Conservation (phyloP, 106 monocot genomes). For the Dioscorea zingiberensis region DNA sequence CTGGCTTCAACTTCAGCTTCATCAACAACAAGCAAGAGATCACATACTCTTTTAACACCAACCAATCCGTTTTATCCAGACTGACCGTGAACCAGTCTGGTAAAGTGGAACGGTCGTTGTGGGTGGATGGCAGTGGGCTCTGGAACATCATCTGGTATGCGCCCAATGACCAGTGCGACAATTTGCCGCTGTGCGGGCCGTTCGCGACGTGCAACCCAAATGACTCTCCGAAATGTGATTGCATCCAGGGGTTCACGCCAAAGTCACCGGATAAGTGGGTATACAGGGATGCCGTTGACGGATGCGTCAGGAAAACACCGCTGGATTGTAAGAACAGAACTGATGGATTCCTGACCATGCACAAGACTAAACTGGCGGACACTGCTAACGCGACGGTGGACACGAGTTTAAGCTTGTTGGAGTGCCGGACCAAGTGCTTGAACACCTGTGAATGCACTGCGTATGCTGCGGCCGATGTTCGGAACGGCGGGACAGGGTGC, state of each 20-base stretch:
- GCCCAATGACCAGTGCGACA: neutral
- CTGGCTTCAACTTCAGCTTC: too few species aligned
- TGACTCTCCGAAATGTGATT: neutral
- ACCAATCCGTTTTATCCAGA: neutral
- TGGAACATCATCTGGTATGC: neutral
- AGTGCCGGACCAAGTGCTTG: neutral
- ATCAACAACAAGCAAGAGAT: neutral
- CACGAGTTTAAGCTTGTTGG: neutral
- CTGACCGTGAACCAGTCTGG: neutral
- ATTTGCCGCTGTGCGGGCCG: neutral
- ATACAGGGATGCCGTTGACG: neutral
- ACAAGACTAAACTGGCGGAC: neutral
- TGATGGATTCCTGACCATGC: neutral
- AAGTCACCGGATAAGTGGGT: neutral
- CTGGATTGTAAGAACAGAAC: neutral
- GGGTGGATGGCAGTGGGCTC: neutral
- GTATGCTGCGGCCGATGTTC: neutral
- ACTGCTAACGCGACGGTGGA: neutral
- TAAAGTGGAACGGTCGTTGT: neutral
- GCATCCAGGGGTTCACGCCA: neutral
- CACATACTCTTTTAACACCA: neutral
- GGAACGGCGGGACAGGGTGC: neutral
- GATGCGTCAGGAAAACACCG: neutral
- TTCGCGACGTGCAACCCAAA: neutral
- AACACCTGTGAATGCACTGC: neutral